Base-by-base conservation (phyloP, 352 stramenopile species). In the Phytopythium vexans region DNA sequence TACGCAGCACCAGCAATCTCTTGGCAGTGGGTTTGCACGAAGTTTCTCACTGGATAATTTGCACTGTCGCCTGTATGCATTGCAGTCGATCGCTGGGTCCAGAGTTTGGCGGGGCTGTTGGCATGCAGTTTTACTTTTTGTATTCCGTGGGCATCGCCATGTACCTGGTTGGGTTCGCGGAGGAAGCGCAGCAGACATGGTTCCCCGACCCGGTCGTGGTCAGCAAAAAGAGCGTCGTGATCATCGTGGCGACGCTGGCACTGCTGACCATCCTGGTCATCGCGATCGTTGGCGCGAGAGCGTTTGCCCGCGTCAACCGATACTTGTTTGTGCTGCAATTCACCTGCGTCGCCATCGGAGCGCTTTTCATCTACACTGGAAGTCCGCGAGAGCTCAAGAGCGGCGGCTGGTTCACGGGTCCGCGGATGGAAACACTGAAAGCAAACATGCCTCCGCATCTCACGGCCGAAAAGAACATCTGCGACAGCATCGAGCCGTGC, bases 41-140 rank as follows among this genome's bases (percentile, higher is more conserved):
- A n/a, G n/a, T n/a, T n/a, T n/a, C n/a, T n/a, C n/a, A n/a, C n/a
- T n/a, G n/a, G n/a, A n/a, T n/a, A n/a, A n/a, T n/a, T n/a, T n/a
- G n/a, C n/a, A n/a, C n/a, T n/a, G n/a, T n/a, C n/a, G n/a, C n/a
- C n/a, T n/a, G n/a, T n/a, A n/a, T n/a, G n/a, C 59, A 68, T 64
- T 53, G 62, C 57, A 85, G 75, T 61, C 76, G 76, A 3, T 84
- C 71, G 14, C 62, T 96, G 0, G 90, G 90, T 0, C 71, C 86
- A 0, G 85, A 97, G 55, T 84, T 96, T 52, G 92, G 89, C 7
- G 87, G 86, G n/a, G 82, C 89, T 0, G 77, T 98, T 15, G 89
- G 92, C 4, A 50, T 97, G 6, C 74, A 97, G 33, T 98, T 97
- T 60, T 98, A 97, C 62, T 78, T 96, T 52, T 58, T 86, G 8